These are phyloP conservation scores for Phytopythium kandeliae DNA, from an alignment of 352 stramenopile genomes.

Conservation along the genomic window DNA sequence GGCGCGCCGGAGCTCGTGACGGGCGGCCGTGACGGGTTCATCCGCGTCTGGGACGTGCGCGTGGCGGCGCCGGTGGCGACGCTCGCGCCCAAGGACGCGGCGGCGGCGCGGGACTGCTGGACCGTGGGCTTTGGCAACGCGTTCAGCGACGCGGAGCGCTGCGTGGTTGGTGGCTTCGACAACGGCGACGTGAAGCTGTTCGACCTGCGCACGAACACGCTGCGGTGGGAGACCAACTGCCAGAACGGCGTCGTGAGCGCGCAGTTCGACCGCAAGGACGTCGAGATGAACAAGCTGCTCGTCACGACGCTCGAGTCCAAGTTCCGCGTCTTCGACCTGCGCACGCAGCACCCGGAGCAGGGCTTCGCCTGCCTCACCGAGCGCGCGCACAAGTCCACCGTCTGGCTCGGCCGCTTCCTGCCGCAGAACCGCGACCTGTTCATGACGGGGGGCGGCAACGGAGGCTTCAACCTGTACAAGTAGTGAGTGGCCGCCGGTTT, in stretches of 20 bases:
- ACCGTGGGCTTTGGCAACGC: conserved; percentile 94
- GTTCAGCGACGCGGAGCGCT: conserved; percentile 92
- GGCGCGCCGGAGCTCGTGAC: conserved; percentile 94
- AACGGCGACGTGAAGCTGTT: conserved; percentile 98
- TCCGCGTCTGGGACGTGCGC: conserved; percentile 94
- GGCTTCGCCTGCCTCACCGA: conserved; percentile 91
- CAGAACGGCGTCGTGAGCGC: conserved; percentile 95
- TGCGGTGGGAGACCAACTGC: conserved; percentile 96
- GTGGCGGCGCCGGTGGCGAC: conserved; percentile 89
- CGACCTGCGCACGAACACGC: conserved; percentile 89
- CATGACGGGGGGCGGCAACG: conserved; percentile 95
- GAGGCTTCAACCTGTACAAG: conserved; percentile 97
- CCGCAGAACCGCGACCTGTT: conserved; percentile 96
- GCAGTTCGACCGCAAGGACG: conserved; percentile 95
- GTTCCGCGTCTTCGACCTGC: conserved; percentile 94
- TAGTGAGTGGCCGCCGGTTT: conserved; percentile 75
- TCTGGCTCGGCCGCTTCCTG: conserved; percentile 93
- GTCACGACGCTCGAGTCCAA: conserved; percentile 95
- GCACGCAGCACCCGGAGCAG: conserved; percentile 89
- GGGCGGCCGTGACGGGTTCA: conserved; percentile 91
- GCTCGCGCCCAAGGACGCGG: conserved; percentile 84
- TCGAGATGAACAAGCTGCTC: conserved; percentile 97
- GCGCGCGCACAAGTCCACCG: conserved; percentile 92
- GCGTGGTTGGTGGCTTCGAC: conserved; percentile 92
- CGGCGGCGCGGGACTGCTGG: conserved; percentile 92